Evolutionary conservation across 1,139 yeast species (phyloP).

Genomic region (Saccharomycopsis phalli): DNA sequence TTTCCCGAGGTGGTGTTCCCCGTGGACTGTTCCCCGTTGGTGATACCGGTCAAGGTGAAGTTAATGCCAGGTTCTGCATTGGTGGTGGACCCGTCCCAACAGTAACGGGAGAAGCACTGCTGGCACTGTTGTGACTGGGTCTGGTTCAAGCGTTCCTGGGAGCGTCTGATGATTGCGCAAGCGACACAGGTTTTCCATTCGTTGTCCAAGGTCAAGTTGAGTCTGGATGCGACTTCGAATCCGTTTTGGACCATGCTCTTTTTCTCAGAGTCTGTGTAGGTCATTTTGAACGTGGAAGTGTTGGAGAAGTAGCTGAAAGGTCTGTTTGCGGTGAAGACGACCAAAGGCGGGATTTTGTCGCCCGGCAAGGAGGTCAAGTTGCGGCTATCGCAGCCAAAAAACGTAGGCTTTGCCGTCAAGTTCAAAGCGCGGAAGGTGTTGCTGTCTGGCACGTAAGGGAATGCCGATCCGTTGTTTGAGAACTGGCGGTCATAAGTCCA

Average conservation of each 20-base stretch:
- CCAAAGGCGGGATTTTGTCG: constrained; percentile 36
- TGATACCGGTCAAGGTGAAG: constrained; percentile 19
- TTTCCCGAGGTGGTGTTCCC: constrained; percentile 6
- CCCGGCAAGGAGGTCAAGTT: constrained; percentile 49
- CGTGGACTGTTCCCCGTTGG: constrained; percentile 10
- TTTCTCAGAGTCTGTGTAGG: constrained; percentile 38
- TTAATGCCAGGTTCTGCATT: constrained; percentile 19
- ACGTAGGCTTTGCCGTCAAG: constrained; percentile 47
- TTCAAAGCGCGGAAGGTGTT: constrained; percentile 38
- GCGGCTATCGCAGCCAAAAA: constrained; percentile 53
- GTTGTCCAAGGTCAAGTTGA: constrained; percentile 40
- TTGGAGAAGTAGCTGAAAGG: constrained; percentile 42
- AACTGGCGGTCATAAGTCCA: constrained; percentile 41
- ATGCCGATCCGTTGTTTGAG: constrained; percentile 35
- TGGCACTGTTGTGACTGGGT: constrained; percentile 66
- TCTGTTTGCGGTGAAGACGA: constrained; percentile 49
- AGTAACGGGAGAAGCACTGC: constrained; percentile 61
- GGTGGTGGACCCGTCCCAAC: constrained; percentile 62
- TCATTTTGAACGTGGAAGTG: constrained; percentile 37
- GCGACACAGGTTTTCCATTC: constrained; percentile 78
- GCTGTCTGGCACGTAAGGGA: constrained; percentile 51
- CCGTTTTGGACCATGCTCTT: constrained; percentile 44
- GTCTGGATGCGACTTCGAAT: constrained; percentile 39
- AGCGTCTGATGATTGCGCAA: constrained; percentile 81
- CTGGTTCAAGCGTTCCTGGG: constrained; percentile 61